Percentiles rank a stretch among this genome's conserved stretches.
Conservation (phyloP, 306 rosid species). For the Medicago arabica region DNA sequence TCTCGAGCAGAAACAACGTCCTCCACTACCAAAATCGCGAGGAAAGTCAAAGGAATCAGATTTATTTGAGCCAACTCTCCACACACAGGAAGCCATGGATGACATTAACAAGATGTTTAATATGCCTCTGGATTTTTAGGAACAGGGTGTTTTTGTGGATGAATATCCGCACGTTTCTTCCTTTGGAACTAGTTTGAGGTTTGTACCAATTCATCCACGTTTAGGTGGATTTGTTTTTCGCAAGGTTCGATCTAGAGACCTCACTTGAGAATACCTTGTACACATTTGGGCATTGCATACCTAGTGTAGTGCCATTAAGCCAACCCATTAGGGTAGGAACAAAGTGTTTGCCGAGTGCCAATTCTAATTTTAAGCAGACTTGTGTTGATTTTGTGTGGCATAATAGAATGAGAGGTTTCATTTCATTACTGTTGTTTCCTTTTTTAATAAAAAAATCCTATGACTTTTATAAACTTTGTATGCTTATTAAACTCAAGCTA, state of each 20-base stretch:
- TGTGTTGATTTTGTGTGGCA: slow-evolving; percentile 44
- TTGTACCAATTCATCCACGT: background rate
- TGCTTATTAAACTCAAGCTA: slow-evolving; percentile 1
- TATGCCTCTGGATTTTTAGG: slow-evolving; percentile 77
- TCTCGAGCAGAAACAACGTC: slow-evolving; percentile 45
- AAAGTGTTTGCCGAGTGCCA: slow-evolving; percentile 31
- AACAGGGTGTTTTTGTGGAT: slow-evolving; percentile 12
- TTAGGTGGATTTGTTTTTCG: background rate
- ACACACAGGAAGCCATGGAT: slow-evolving; percentile 85
- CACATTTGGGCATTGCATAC: background rate
- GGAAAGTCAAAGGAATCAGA: slow-evolving; percentile 57
- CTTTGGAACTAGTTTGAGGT: background rate
- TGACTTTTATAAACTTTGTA: background rate
- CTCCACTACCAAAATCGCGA: slow-evolving; percentile 49
- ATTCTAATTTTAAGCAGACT: slow-evolving; percentile 36
- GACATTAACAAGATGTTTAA: slow-evolving; percentile 91
- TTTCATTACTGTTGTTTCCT: slow-evolving; percentile 25
- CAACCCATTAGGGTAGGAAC: background rate
- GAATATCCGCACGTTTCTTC: background rate
- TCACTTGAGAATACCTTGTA: background rate
- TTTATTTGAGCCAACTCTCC: slow-evolving; percentile 81
- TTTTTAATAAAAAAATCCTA: background rate
- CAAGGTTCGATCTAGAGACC: background rate
- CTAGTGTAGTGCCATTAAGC: background rate
- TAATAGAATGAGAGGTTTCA: slow-evolving; percentile 34